A percentile compares a stretch with the other conserved stretches of the same genome.
Conservation (phyloP, 208 protist species). For the Leishmania guyanensis region DNA sequence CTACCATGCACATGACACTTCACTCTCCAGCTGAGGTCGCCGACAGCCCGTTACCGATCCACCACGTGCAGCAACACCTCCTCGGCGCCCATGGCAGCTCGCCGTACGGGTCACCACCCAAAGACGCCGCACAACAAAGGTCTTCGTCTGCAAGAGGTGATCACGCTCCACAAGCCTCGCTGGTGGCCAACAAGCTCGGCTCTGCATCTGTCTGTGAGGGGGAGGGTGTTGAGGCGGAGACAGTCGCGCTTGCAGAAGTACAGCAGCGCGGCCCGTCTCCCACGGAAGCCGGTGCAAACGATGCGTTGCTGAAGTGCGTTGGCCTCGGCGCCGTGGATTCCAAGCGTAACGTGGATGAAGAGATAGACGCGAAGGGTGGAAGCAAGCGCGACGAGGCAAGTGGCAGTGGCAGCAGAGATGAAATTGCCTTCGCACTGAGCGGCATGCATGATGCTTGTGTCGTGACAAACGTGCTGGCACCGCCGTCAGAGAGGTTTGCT, state of each 20-base stretch:
- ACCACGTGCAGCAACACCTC: not conserved
- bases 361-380: not conserved
- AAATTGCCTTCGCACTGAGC: not conserved
- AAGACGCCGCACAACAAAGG: not conserved
- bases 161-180: not conserved
- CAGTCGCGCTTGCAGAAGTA: not conserved
- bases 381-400: not conserved
- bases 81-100: not conserved
- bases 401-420: not conserved
- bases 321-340: not conserved
- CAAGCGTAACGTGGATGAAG: not conserved
- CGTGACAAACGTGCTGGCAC: not conserved
- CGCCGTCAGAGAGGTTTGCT: not conserved
- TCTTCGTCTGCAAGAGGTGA: not conserved
- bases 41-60: not conserved
- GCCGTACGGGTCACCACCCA: too few species aligned
- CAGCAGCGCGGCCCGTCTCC: not conserved
- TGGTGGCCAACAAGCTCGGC: too few species aligned
- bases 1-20: not conserved
- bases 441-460: not conserved
- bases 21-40: not conserved
- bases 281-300: not conserved
- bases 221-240: not conserved
- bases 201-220: not conserved
- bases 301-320: not conserved